phyloP scores from a whole-genome alignment of 176 grass and related monocot species.

The Ampelocalamus luodianensis region DNA sequence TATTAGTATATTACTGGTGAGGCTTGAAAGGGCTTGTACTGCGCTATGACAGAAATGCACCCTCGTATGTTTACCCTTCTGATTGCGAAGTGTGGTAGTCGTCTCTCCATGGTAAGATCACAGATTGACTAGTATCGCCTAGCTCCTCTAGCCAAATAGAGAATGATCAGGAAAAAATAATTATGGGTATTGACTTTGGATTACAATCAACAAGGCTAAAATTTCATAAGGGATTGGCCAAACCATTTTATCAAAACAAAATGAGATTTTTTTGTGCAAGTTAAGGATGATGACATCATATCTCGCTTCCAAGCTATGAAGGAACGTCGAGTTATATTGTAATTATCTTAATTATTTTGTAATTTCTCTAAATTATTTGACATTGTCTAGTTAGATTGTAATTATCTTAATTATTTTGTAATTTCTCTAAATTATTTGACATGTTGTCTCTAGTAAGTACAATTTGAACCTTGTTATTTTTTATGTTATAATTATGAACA shows the following conservation, averaged over 20 bases:
- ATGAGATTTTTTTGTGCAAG: background rate
- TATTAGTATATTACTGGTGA: background rate
- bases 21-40: background rate
- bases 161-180: background rate
- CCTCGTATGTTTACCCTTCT: background rate
- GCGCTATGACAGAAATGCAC: background rate
- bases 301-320: no score
- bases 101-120: background rate
- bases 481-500: no score
- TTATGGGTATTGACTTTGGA: background rate
- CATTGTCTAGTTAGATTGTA: no score
- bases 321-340: no score
- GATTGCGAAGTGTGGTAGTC: background rate
- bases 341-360: no score
- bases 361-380: no score
- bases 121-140: background rate
- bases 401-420: no score
- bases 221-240: background rate
- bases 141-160: background rate
- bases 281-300: no score
- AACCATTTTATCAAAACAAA: background rate
- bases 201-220: background rate
- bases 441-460: no score
- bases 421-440: no score
- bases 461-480: no score